Evolutionary conservation across 2,329 filamentous ascomycete genomes (phyloP).

Genomic region (Xylariaceae sp.): DNA sequence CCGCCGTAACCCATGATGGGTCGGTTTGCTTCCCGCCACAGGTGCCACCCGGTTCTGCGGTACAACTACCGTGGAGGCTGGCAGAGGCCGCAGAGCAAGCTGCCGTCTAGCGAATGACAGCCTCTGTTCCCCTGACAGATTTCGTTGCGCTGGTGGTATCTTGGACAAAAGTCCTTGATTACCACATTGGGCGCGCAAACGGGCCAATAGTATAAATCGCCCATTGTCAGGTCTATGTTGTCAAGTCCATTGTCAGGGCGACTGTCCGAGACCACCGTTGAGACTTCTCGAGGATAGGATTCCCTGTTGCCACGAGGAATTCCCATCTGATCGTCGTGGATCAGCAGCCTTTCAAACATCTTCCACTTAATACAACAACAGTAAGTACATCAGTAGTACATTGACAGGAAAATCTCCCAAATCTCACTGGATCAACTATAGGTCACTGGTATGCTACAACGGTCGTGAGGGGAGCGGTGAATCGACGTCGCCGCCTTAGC

Average conservation of each 20-base stretch:
- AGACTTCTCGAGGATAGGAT: background rate
- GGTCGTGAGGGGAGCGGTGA: background rate
- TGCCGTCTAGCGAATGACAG: constrained; percentile 11
- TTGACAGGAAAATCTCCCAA: background rate
- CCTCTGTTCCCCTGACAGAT: constrained; percentile 13
- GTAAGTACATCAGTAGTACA: background rate
- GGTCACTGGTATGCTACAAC: background rate
- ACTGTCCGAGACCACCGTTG: constrained; percentile 4
- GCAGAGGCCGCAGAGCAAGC: constrained; percentile 2
- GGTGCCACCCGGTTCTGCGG: constrained; percentile 2
- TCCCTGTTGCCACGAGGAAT: constrained; percentile 21
- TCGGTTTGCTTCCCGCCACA: constrained; percentile 4
- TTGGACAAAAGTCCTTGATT: constrained; percentile 24
- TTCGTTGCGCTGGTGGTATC: constrained; percentile 8
- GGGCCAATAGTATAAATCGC: constrained; percentile 7
- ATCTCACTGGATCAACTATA: background rate
- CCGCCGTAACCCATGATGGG: constrained; percentile 5
- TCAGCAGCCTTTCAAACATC: background rate
- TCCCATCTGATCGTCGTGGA: constrained; percentile 6
- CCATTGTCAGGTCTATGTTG: background rate
- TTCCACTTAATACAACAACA: constrained; percentile 1
- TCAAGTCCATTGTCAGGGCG: background rate
- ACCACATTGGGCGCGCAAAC: constrained; percentile 13
- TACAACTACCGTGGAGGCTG: constrained; percentile 13
- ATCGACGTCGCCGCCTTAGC: background rate